Conservation (phyloP, 1,284 basidiomycete genomes). For the Rhodofomes roseus region DNA sequence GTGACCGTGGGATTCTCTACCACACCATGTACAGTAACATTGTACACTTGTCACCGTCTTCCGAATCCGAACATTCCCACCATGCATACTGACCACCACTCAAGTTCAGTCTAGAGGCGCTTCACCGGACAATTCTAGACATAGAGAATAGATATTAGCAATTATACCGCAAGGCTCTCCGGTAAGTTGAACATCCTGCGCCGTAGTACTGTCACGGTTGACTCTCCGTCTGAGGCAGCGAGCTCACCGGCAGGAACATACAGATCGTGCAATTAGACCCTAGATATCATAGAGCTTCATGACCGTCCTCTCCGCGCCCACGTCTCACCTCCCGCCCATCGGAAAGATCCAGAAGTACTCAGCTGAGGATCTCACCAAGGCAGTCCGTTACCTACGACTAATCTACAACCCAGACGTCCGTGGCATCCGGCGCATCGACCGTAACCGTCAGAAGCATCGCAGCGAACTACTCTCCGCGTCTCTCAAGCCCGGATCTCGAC, state of each 20-base stretch:
- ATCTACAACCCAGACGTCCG: conserved; percentile 47
- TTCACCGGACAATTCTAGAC: too few species aligned
- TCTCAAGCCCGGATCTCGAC: background rate
- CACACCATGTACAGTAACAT: too few species aligned
- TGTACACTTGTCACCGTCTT: too few species aligned
- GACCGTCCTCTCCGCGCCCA: conserved; percentile 14
- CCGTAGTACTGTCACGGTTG: too few species aligned
- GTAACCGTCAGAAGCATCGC: background rate
- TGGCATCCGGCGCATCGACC: conserved; percentile 30
- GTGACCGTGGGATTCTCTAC: too few species aligned
- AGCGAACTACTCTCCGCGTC: background rate
- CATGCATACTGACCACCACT: too few species aligned
- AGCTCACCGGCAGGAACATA: conserved; percentile 1
- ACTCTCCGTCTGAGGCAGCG: background rate
- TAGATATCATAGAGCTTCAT: background rate
- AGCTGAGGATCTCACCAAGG: conserved; percentile 24
- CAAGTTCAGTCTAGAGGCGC: too few species aligned
- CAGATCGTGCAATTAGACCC: background rate
- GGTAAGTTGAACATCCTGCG: background rate
- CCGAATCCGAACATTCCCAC: too few species aligned
- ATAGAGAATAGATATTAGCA: background rate
- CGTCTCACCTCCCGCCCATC: conserved; percentile 27
- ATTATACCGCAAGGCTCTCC: background rate
- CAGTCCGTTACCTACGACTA: conserved; percentile 36
- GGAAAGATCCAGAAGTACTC: conserved; percentile 20